Percentiles rank a stretch among this genome's conserved stretches.
These are phyloP conservation scores for Blepharisma undulans DNA, from an alignment of 169 alveolate genomes.

Conservation along the genomic window DNA sequence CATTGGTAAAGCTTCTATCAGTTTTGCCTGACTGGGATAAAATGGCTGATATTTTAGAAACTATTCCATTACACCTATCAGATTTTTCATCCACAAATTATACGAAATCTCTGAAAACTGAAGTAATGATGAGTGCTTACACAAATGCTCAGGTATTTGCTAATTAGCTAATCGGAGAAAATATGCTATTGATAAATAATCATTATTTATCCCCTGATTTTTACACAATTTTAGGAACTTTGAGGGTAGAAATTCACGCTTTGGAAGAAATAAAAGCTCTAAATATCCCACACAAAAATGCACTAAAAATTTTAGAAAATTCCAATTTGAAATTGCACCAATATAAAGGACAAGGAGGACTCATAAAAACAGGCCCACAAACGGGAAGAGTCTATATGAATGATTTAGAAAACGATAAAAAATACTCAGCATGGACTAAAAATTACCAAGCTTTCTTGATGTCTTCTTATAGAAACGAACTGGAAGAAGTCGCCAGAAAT, in stretches of 20 bases:
- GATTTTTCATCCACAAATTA: not conserved
- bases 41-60: not conserved
- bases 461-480: not conserved
- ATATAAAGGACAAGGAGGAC: not conserved
- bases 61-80: not conserved
- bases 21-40: not conserved
- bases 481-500: not conserved
- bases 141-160: not conserved
- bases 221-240: not conserved
- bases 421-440: not conserved
- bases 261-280: not conserved
- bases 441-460: not conserved
- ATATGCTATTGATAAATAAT: not conserved
- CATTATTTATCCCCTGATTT: not conserved
- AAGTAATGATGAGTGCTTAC: not conserved
- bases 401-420: constrained; percentile 38
- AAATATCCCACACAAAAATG: not conserved
- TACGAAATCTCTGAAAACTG: not conserved
- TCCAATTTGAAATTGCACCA: not conserved
- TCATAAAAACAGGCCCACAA: not conserved
- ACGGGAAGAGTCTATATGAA: constrained; percentile 37
- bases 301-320: not conserved
- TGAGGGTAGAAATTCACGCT: not conserved
- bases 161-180: not conserved
- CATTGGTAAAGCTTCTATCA: not conserved